Conservation (phyloP, 2,329 filamentous ascomycete species). For the Dactylellina cionopaga region DNA sequence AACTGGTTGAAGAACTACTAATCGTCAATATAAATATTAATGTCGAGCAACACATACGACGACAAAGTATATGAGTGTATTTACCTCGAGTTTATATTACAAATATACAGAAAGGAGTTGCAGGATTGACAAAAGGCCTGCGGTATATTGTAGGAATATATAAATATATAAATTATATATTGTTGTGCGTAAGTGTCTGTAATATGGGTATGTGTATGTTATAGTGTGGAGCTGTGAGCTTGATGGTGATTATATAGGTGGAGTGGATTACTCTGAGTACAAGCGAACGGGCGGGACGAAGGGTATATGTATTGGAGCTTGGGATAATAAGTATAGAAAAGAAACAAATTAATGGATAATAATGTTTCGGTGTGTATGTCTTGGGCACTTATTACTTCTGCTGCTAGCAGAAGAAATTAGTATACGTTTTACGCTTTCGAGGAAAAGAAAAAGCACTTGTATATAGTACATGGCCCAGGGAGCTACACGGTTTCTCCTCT, state of each 20-base stretch:
- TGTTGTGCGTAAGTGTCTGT: no score
- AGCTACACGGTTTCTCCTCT: constrained; percentile 1
- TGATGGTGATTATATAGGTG: constrained; percentile 49
- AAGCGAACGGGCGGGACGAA: constrained; percentile 42
- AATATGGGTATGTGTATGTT: constrained; percentile 24
- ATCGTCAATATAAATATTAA: constrained; percentile 36
- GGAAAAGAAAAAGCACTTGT: constrained; percentile 34
- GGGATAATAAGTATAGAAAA: constrained; percentile 28
- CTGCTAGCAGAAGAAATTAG: constrained; percentile 46
- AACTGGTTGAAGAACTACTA: constrained; percentile 10
- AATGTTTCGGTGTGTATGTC: constrained; percentile 36
- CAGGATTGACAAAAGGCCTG: constrained; percentile 1
- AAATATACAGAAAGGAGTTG: neutral
- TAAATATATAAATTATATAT: neutral
- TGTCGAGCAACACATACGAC: constrained; percentile 16
- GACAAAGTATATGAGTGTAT: neutral
- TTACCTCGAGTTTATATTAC: constrained; percentile 34
- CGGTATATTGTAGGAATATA: neutral
- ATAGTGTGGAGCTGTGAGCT: constrained; percentile 45
- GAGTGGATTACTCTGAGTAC: constrained; percentile 46
- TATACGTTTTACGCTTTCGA: constrained; percentile 12
- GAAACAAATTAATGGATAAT: constrained; percentile 49
- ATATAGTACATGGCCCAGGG: neutral
- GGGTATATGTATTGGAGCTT: constrained; percentile 44
- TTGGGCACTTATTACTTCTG: constrained; percentile 37